Evolutionary conservation across 768 basidiomycete genomes (phyloP), one percentile per base, ranked within the genome.

Genomic region (Termitomyces sp.): DNA sequence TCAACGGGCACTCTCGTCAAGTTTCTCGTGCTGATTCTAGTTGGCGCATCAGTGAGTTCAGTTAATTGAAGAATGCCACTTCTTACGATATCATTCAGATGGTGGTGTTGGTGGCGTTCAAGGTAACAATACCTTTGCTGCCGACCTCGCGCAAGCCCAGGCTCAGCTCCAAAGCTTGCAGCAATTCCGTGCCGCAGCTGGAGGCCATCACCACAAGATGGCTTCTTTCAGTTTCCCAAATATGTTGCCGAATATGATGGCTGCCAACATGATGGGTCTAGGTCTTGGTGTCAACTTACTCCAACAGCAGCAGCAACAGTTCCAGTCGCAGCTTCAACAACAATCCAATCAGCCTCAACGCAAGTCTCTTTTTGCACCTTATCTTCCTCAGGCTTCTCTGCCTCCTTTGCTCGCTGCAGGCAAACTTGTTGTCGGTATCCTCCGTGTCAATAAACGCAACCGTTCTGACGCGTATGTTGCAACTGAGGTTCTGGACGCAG

Each of bases 381-480:
- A 99, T 70, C 85, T 99, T 60, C 97, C 97, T 51, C 95, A 98
- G 71, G 96, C 95, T 13, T 97, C 94, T 46, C 83, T 99, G 39
- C 96, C 96, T 26, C 97, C 97, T 50, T 85, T 99, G 54, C 83
- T 99, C 53, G 92, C 92, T 9, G 96, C 97, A 10, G 97, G 97
- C 47, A 98, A 98, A 73, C 80, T 99, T 46, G 97, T 99, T 56
- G 94, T 98, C 44, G 97, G 97, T 60, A 94, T 97, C 54, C 74
- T 99, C 51, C 87, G 97, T 34, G 97, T 98, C 63, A 98, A 98
- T 76, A 98, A 98, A 76, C 88, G 96, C 64, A 98, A 98, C 70
- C 85, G 97, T 55, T 98, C 95, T 18, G 97, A 99, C 70, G 97
- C 97, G 8, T 99, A 98, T 70, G 95, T 99, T 55, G 90, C 97